Conservation (phyloP, 495 filamentous ascomycete genomes). For the Pseudotulostoma volvatum region DNA sequence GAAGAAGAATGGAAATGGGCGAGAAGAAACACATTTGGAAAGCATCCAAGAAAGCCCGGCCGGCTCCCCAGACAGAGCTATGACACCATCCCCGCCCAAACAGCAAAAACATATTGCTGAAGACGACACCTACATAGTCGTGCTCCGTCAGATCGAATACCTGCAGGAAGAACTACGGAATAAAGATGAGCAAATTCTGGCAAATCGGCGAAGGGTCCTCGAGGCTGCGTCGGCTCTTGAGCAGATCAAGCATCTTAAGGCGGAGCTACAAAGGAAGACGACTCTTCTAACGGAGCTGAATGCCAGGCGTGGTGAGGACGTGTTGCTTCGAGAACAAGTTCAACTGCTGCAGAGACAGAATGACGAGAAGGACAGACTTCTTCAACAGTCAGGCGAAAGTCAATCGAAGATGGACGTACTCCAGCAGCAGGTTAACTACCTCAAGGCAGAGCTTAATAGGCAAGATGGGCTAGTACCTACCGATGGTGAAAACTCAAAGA, state of each 20-base stretch:
- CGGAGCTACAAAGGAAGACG: conserved; percentile 22
- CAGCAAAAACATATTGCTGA: not conserved
- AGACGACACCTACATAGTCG: conserved; percentile 7
- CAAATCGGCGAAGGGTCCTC: conserved; percentile 17
- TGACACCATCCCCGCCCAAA: conserved; percentile 17
- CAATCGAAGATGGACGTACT: conserved; percentile 12
- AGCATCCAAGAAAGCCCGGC: conserved; percentile 25
- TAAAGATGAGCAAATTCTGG: conserved; percentile 23
- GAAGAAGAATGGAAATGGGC: conserved; percentile 9
- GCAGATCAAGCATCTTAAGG: conserved; percentile 24
- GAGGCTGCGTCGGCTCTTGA: conserved; percentile 25
- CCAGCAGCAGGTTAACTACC: conserved; percentile 18
- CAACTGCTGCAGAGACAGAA: conserved; percentile 18
- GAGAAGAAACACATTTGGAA: conserved; percentile 25
- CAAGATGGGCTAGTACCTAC: conserved; percentile 4
- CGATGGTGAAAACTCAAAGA: not conserved
- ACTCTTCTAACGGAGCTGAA: conserved; percentile 18
- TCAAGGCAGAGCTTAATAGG: conserved; percentile 22
- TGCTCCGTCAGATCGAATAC: conserved; percentile 21
- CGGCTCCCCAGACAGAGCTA: conserved; percentile 12
- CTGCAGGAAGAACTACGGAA: conserved; percentile 20
- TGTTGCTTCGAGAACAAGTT: conserved; percentile 18
- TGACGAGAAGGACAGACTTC: conserved; percentile 13
- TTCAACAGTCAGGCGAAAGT: conserved; percentile 13
- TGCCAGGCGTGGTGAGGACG: conserved; percentile 11